phyloP scores from a whole-genome alignment of 2,329 filamentous ascomycete genomes.

The Calonectria henricotiae region DNA sequence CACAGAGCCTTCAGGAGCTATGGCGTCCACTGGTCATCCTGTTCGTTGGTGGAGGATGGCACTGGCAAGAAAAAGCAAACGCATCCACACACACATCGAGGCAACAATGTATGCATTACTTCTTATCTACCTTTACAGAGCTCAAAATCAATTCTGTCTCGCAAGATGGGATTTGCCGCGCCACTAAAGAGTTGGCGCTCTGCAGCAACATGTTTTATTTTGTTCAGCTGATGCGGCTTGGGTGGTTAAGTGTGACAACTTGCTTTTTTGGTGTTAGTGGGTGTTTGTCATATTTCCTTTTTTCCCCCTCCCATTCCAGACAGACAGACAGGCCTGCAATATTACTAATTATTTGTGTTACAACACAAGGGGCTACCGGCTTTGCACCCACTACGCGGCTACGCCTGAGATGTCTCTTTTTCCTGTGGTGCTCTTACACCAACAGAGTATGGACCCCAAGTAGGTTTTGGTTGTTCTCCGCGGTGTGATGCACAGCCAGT shows the following conservation, averaged over 20 bases:
- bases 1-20: no score
- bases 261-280: constrained; percentile 23
- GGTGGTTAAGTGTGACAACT: constrained; percentile 26
- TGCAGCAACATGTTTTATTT: constrained; percentile 7
- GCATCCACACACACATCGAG: background rate
- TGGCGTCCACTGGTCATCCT: background rate
- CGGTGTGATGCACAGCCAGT: background rate
- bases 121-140: no score
- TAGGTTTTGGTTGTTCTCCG: constrained; percentile 1
- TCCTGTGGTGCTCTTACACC: background rate
- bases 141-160: no score
- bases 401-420: background rate
- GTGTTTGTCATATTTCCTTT: constrained; percentile 2
- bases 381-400: background rate
- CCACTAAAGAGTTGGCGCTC: background rate
- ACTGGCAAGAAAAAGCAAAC: background rate
- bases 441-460: constrained; percentile 9
- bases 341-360: constrained; percentile 16
- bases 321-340: background rate
- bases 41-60: background rate
- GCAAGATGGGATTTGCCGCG: background rate
- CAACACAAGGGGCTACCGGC: background rate
- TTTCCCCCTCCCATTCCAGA: constrained; percentile 19
- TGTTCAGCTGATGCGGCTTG: constrained; percentile 23
- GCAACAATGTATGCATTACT: background rate